These are phyloP conservation scores for Arthrobotrys megalospora DNA, from an alignment of 2,329 filamentous ascomycete genomes.

Conservation along the genomic window DNA sequence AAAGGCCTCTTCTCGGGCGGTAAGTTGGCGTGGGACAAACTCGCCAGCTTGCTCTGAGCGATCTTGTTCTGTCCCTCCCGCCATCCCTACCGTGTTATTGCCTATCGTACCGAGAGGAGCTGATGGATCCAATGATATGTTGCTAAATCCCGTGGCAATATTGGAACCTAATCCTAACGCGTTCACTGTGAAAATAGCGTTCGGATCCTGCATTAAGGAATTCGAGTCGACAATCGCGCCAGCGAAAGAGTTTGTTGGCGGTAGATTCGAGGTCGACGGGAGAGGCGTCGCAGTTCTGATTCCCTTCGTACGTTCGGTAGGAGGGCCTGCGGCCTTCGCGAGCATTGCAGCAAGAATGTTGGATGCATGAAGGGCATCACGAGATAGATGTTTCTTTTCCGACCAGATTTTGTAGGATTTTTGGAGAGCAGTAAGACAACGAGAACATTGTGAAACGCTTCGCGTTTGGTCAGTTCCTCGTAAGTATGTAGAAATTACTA, in stretches of 20 bases:
- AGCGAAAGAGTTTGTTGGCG: background rate
- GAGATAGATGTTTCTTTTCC: constrained; percentile 67
- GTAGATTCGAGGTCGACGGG: background rate
- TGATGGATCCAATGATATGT: background rate
- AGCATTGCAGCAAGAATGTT: constrained; percentile 69
- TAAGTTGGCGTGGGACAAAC: constrained; percentile 34
- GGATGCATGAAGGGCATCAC: constrained; percentile 69
- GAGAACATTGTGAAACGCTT: constrained; percentile 6
- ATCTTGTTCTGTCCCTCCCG: constrained; percentile 12
- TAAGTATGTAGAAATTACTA: background rate
- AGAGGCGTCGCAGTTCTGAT: constrained; percentile 2
- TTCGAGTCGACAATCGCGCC: background rate
- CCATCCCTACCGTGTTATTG: constrained; percentile 21
- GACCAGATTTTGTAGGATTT: constrained; percentile 70
- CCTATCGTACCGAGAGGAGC: background rate
- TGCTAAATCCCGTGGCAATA: background rate
- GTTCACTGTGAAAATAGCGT: constrained; percentile 1
- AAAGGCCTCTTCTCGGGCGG: constrained; percentile 26
- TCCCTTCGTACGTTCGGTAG: background rate
- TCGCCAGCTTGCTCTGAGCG: constrained; percentile 39
- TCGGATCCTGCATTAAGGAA: background rate
- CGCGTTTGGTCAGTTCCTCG: background rate
- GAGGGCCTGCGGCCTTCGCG: constrained; percentile 19
- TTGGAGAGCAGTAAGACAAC: constrained; percentile 66
- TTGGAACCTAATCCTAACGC: background rate